Conservation (phyloP, 208 protist species). For the Wallacemonas sp. region DNA sequence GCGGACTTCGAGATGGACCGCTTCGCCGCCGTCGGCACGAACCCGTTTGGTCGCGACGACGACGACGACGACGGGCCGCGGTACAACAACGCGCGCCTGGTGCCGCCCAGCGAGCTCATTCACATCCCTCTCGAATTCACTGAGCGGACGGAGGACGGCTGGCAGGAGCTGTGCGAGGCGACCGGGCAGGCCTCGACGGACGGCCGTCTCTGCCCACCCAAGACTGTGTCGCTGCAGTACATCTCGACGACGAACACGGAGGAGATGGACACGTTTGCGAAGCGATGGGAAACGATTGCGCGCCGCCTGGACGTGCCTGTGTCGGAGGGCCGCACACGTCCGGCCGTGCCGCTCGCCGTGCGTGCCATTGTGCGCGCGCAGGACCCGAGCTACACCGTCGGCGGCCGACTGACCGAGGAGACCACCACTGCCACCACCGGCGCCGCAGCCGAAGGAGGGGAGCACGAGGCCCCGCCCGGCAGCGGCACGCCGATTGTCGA, state of each 20-base stretch:
- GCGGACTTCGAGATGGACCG: slow-evolving; percentile 28
- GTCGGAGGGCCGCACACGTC: slow-evolving; percentile 18
- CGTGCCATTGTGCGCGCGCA: slow-evolving; percentile 38
- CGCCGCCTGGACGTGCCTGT: slow-evolving; percentile 18
- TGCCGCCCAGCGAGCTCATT: slow-evolving; percentile 27
- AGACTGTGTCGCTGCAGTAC: slow-evolving; percentile 11
- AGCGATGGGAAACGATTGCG: slow-evolving; percentile 25
- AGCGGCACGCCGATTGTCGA: no score
- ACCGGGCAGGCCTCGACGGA: slow-evolving; percentile 16
- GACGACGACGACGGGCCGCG: slow-evolving; percentile 10
- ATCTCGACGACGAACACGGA: neutral
- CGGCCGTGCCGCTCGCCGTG: slow-evolving; percentile 26
- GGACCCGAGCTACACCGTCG: slow-evolving; percentile 34
- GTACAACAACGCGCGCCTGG: slow-evolving; percentile 44
- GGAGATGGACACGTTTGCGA: slow-evolving; percentile 24
- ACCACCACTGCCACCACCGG: neutral
- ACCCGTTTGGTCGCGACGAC: slow-evolving; percentile 22
- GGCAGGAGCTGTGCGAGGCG: slow-evolving; percentile 30
- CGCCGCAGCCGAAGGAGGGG: neutral
- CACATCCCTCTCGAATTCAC: slow-evolving; percentile 34
- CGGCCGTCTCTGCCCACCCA: slow-evolving; percentile 20
- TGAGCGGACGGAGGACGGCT: slow-evolving; percentile 37
- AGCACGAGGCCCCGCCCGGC: no score
- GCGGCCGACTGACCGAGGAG: neutral
- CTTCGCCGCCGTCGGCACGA: slow-evolving; percentile 25